phyloP scores from a whole-genome alignment of 2,329 filamentous ascomycete species.

The Tolypocladium inflatum region DNA sequence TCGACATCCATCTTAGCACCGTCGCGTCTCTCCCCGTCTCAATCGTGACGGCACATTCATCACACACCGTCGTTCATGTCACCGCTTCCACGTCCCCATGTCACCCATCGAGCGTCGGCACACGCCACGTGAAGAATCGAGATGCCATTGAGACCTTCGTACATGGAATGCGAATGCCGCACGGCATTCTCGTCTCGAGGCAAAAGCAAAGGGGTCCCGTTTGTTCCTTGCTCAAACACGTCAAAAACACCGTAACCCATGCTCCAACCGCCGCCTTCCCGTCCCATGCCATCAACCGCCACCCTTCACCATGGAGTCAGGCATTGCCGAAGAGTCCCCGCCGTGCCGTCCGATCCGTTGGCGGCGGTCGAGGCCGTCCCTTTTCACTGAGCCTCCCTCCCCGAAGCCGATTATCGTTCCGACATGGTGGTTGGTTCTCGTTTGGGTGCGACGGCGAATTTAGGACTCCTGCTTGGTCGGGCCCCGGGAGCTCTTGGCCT shows the following conservation, averaged over 20 bases:
- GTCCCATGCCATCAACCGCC: neutral
- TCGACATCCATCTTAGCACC: neutral
- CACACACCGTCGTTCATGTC: neutral
- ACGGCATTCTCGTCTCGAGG: slow-evolving; percentile 16
- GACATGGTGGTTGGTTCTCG: slow-evolving; percentile 3
- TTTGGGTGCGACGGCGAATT: slow-evolving; percentile 5
- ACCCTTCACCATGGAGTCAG: neutral
- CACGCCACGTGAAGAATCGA: slow-evolving; percentile 16
- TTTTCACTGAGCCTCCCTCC: neutral
- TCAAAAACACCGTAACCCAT: slow-evolving; percentile 25
- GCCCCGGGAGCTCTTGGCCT: slow-evolving; percentile 67
- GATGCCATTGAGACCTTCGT: slow-evolving; percentile 24
- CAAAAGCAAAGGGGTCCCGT: slow-evolving; percentile 16
- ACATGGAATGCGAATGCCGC: slow-evolving; percentile 16
- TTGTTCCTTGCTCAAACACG: slow-evolving; percentile 21
- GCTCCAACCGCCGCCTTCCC: slow-evolving; percentile 20
- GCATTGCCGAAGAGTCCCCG: neutral
- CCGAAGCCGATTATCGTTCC: slow-evolving; percentile 4
- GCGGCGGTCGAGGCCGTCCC: neutral
- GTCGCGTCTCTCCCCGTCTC: neutral
- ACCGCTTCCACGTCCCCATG: slow-evolving; percentile 8
- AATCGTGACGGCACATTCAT: neutral
- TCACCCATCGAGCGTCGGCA: slow-evolving; percentile 5
- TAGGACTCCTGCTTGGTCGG: slow-evolving; percentile 12
- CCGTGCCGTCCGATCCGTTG: neutral